Percentiles rank a stretch among this genome's conserved stretches.
Conservation (phyloP, 441 rosid genomes). For the Manihot esculenta region DNA sequence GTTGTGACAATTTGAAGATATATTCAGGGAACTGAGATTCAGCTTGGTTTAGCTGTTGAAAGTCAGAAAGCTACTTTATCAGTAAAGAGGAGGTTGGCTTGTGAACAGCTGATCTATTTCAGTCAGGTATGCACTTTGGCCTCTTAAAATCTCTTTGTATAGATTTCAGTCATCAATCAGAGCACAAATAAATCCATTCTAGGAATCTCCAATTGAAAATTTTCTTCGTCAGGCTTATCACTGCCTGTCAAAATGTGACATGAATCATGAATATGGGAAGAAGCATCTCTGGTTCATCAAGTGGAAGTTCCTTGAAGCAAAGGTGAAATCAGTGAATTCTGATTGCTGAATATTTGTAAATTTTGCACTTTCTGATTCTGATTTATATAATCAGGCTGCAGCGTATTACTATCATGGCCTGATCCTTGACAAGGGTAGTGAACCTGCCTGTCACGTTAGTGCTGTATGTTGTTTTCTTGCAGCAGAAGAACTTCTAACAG, state of each 20-base stretch:
- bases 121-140: slow-evolving; percentile 50
- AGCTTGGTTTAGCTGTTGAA: slow-evolving; percentile 86
- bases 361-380: not conserved
- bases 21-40: slow-evolving; percentile 88
- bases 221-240: slow-evolving; percentile 57
- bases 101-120: slow-evolving; percentile 76
- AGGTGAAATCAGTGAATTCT: slow-evolving; percentile 33
- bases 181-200: not conserved
- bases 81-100: slow-evolving; percentile 92
- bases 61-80: slow-evolving; percentile 78
- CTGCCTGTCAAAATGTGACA: slow-evolving; percentile 59
- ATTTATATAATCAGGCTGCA: slow-evolving; percentile 53
- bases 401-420: slow-evolving; percentile 93
- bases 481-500: slow-evolving; percentile 65
- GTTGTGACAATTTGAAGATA: no score
- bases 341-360: not conserved
- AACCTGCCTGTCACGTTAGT: slow-evolving; percentile 57
- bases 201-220: not conserved
- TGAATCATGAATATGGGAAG: slow-evolving; percentile 49
- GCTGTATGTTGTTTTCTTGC: slow-evolving; percentile 89
- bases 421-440: slow-evolving; percentile 79
- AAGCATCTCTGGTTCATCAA: slow-evolving; percentile 79
- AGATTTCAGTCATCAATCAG: not conserved
- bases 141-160: not conserved
- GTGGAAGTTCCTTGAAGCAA: slow-evolving; percentile 93